A percentile compares a stretch with the other conserved stretches of the same genome.
phyloP scores from a whole-genome alignment of 2,329 filamentous ascomycete genomes.

The Microcyclosporella mali region DNA sequence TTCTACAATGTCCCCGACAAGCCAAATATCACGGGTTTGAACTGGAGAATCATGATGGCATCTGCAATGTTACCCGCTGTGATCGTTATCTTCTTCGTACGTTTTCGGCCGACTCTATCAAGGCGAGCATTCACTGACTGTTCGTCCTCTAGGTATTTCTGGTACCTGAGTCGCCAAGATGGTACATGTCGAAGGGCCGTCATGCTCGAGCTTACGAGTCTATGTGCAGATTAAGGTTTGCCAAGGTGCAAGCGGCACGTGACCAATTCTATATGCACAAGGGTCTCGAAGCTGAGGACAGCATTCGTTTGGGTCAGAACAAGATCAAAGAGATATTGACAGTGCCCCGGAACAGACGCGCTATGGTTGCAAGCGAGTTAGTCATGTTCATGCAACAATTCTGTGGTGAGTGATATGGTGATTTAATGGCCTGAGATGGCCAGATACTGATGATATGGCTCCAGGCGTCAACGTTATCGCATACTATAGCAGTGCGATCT shows the following conservation, averaged over 20 bases:
- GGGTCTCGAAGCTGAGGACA: slow-evolving; percentile 19
- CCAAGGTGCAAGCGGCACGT: slow-evolving; percentile 2
- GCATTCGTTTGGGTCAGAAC: slow-evolving; percentile 2
- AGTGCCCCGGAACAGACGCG: slow-evolving; percentile 21
- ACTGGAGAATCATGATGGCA: too few relatives aligned
- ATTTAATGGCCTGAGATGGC: neutral
- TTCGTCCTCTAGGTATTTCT: neutral
- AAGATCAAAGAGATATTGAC: slow-evolving; percentile 20
- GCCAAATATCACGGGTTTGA: too few relatives aligned
- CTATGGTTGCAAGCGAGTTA: slow-evolving; percentile 17
- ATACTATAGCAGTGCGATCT: slow-evolving; percentile 33
- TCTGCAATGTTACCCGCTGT: slow-evolving; percentile 46
- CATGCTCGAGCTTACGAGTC: neutral
- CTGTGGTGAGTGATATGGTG: neutral
- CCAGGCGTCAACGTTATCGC: slow-evolving; percentile 26
- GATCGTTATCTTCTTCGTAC: neutral
- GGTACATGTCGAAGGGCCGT: slow-evolving; percentile 21
- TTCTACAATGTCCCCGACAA: too few relatives aligned
- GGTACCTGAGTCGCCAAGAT: slow-evolving; percentile 31
- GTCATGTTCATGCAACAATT: slow-evolving; percentile 20
- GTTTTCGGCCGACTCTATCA: neutral
- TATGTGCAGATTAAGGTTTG: neutral
- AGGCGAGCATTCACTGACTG: neutral
- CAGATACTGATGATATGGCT: neutral
- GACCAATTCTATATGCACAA: slow-evolving; percentile 23